Evolutionary conservation across 345 rosid genomes (phyloP), one percentile per base, ranked within the genome.

Genomic region (Eucalyptus caleyi): DNA sequence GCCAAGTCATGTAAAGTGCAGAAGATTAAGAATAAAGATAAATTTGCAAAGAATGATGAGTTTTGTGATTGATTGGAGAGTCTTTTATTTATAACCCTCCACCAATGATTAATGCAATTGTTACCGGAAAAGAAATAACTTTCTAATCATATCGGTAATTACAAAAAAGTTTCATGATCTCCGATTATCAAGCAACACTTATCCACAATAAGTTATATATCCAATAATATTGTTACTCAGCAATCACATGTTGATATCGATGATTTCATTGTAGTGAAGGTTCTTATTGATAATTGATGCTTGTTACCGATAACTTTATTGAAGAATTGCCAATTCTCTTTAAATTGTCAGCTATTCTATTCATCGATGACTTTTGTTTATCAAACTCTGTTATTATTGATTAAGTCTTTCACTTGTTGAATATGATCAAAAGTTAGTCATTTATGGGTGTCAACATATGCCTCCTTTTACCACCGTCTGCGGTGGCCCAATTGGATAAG

Each of bases 161-260:
- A n/a, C 5, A 65, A 65, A n/a, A n/a, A 65, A n/a, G 19, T 65
- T n/a, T 0, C 37, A n/a, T 9, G 9, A n/a, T n/a, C 21, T 2
- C 77, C 2, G 8, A n/a, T 65, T 65, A 1, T n/a, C 37, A n/a
- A 1, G 40, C 77, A n/a, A 65, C 21, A n/a, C 21, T 65, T 65
- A n/a, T n/a, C 37, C 37, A 16, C 40, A 67, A 67, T 0, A 67
- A 67, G 0, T 67, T 16, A n/a, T 67, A 67, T 67, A 16, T 67
- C 11, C 6, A 6, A 65, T 14, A n/a, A 14, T n/a, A n/a, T n/a
- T 0, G 2, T n/a, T 65, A 15, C 37, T 65, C 2, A 3, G 5
- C 77, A 16, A 5, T 65, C 0, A 65, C 11, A 67, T 67, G 6
- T n/a, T 1, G 6, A n/a, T 62, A 6, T 62, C 1, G 1, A 62